Evolutionary conservation across 2,329 filamentous ascomycete species (phyloP), one percentile per base, ranked within the genome.

Genomic region (Davidsoniella australis): DNA sequence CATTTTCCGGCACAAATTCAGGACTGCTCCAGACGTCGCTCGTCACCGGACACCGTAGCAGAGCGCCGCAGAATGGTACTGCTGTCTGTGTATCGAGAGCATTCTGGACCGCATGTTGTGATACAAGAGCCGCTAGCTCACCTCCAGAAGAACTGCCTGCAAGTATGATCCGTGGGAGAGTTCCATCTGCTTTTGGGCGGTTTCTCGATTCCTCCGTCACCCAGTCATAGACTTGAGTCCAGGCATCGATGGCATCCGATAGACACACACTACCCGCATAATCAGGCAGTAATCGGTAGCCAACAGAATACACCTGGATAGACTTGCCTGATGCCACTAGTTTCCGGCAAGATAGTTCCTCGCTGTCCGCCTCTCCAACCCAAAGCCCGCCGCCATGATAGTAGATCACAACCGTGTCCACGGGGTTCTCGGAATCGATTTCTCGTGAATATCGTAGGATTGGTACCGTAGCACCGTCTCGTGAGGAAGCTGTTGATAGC

Each of bases 21-120:
- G 52, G 48, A 16, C 61, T 62, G 17, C 61, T 62, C 24, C 63
- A 65, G 14, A 64, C 62, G 56, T 72, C 68, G 48, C 62, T 65
- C 2, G 67, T 70, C 20, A 73, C 69, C 1, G 70, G 69, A 17
- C 68, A 67, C 45, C 69, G 62, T n/a, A 72, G 58, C 3, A 71
- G 53, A 3, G 70, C 59, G 12, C 69, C 70, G 18, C 46, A 42
- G 16, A 53, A 47, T 12, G 41, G 44, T 10, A 47, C 33, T 2
- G 40, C 18, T 12, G 33, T 37, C 5, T 41, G 37, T 12, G 12
- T 18, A 20, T 63, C 53, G 3, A 69, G 51, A 12, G 56, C 58
- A 4, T 54, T 54, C 4, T 24, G 53, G 18, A 56, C 51, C 17
- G 52, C 58, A 10, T 54, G 46, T 52, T 68, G 66, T 1, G 67